Percentiles rank a stretch among this genome's conserved stretches.
Evolutionary conservation across 768 basidiomycete genomes (phyloP).

Genomic region (Floccularia luteovirens): DNA sequence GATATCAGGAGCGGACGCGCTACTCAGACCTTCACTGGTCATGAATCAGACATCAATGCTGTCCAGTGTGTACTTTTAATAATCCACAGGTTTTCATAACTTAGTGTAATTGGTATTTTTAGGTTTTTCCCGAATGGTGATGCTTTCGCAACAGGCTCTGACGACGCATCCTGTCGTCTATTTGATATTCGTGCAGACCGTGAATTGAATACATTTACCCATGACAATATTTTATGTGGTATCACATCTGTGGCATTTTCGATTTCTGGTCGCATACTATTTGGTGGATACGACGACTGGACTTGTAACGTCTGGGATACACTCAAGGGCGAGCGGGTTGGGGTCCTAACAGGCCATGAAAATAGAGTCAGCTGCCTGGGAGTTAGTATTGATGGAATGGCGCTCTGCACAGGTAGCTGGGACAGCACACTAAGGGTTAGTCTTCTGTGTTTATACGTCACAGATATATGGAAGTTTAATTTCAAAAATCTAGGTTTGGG

Average conservation of each 20-base stretch:
- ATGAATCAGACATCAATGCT: conserved; percentile 98
- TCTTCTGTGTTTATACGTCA: conserved; percentile 9
- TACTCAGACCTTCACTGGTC: conserved; percentile 96
- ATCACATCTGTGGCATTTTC: conserved; percentile 99
- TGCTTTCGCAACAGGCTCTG: conserved; percentile 97
- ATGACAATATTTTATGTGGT: conserved; percentile 98
- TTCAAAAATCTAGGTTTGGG: conserved; percentile 95
- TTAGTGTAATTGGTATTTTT: conserved; percentile 7
- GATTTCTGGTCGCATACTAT: conserved; percentile 92
- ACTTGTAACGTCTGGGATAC: conserved; percentile 99
- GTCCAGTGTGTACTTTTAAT: conserved; percentile 67
- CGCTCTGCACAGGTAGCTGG: conserved; percentile 97
- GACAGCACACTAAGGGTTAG: conserved; percentile 92
- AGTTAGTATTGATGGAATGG: conserved; percentile 95
- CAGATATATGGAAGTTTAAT: too few species aligned
- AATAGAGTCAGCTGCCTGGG: conserved; percentile 97
- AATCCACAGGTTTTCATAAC: conserved; percentile 7
- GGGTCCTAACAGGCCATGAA: conserved; percentile 95
- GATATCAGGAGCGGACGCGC: conserved; percentile 97
- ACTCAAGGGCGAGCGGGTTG: conserved; percentile 95
- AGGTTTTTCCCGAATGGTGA: conserved; percentile 99
- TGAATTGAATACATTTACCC: conserved; percentile 93
- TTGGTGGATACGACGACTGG: conserved; percentile 99
- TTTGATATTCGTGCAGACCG: conserved; percentile 98
- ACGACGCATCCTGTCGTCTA: conserved; percentile 96